Base-by-base conservation (phyloP, 2,329 filamentous ascomycete species). In the Calonectria naviculata region DNA sequence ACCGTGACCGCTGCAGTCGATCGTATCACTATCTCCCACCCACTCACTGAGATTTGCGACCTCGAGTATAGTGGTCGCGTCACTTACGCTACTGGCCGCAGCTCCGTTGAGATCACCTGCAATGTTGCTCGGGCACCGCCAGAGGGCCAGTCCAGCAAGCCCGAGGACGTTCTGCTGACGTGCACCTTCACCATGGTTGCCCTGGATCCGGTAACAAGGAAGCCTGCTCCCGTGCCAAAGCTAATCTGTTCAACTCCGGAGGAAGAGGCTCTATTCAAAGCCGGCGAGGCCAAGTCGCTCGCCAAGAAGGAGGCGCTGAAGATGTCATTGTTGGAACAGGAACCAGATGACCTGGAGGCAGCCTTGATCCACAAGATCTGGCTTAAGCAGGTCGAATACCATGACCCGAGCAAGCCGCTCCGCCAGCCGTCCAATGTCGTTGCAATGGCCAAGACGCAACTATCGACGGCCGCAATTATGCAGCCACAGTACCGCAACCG, bases 31-130 rank as follows among this genome's bases (percentile, higher is more conserved):
- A 86, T 95, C 75, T 89, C 93, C 58, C 89, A 93, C 70, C 93
- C 93, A 0, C 84, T 95, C 28, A 93, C 90, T 42, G 93, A 95
- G 77, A 94, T 95, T 65, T 95, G 93, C 74, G 93, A 95, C 80
- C 88, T 95, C 12, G 91, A 95, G 78, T 88, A 94, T 44, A 93
- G 91, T 49, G 87, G 87, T 4, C 85, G 85, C 70, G 86, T 87
- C 10, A 87, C 93, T 0, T 95, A 94, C 79, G 92, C 93, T 0
- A 93, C 93, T 1, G 93, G 93, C 0, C 84, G 93, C 68, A 93
- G 91, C 71, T 94, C 92, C 79, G 90, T 94, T 82, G 93, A 95
- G 76, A 91, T 95, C 10, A 93, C 92, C 0, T 89, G 93, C 74
- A 91, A 93, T 79, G 92, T 95, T 21, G 91, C 92, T 9, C 93